Conservation (phyloP, 202 grass and related monocot genomes). For the Zizania palustris region DNA sequence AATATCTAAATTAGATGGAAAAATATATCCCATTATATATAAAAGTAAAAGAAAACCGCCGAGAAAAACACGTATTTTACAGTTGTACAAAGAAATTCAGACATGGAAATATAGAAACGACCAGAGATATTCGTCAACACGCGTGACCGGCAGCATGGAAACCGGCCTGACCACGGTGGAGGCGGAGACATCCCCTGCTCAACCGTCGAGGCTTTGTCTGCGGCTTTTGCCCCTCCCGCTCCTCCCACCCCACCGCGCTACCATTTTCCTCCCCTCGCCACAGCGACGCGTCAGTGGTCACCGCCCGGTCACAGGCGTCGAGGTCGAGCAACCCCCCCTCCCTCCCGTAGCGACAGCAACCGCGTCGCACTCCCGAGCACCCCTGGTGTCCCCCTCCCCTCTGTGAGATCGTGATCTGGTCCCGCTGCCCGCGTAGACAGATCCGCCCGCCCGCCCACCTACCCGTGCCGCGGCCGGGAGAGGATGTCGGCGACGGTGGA, state of each 20-base stretch:
- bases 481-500: constrained; percentile 62
- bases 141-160: constrained; percentile 2
- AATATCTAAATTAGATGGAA: too few relatives aligned
- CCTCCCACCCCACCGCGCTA: background rate
- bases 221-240: constrained; percentile 15
- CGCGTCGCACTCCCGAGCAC: background rate
- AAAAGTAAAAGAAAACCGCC: too few relatives aligned
- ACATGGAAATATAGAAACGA: too few relatives aligned
- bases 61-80: too few relatives aligned
- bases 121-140: too few relatives aligned
- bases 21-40: too few relatives aligned
- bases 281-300: constrained; percentile 29
- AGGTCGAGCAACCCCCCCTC: background rate
- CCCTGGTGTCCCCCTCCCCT: background rate
- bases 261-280: background rate
- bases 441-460: constrained; percentile 35
- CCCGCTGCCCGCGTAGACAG: constrained; percentile 30
- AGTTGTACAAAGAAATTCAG: too few relatives aligned
- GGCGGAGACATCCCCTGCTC: background rate
- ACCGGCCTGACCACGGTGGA: constrained; percentile 25
- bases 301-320: background rate
- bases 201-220: constrained; percentile 40
- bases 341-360: background rate
- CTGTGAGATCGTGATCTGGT: constrained; percentile 43
- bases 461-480: constrained; percentile 26